Evolutionary conservation across 148 eudicot species (phyloP).

Genomic region (Rhododendron kiyosumense): DNA sequence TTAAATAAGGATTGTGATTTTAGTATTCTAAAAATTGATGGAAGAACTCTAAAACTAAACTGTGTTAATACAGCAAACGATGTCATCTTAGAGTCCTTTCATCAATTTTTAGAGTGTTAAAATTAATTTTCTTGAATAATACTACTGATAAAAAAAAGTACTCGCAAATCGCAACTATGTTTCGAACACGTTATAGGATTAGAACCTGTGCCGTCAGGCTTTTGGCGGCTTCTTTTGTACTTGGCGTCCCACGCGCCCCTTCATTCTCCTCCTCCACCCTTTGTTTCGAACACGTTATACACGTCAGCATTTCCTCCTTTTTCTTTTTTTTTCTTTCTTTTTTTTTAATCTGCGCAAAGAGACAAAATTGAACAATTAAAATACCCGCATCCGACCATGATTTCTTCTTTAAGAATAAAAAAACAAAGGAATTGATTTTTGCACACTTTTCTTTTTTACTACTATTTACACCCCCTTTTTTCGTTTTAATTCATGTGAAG

Average conservation of each 20-base stretch:
- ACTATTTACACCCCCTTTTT: no score
- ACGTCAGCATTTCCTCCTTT: constrained; percentile 62
- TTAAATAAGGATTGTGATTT: no score
- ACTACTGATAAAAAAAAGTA: no score
- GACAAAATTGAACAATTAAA: neutral
- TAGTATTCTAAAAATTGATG: no score
- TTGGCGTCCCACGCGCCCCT: constrained; percentile 58
- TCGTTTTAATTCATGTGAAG: no score
- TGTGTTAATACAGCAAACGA: no score
- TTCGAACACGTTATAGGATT: neutral
- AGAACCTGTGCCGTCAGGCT: constrained; percentile 91
- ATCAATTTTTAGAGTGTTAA: no score
- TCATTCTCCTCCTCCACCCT: constrained; percentile 42
- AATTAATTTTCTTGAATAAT: no score
- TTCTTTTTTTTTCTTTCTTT: constrained; percentile 9
- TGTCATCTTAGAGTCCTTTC: fast-evolving
- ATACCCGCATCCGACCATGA: neutral
- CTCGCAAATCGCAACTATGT: no score
- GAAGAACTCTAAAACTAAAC: fast-evolving
- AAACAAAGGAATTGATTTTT: no score
- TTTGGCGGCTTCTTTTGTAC: constrained; percentile 86
- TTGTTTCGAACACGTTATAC: constrained; percentile 92
- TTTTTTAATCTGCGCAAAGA: constrained; percentile 12
- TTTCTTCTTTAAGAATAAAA: no score
- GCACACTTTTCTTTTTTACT: no score